A percentile compares a stretch with the other conserved stretches of the same genome.
These are phyloP conservation scores for Phlyctochytrium planicorne DNA, from an alignment of 192 early-diverging fungal genomes.

Conservation along the genomic window DNA sequence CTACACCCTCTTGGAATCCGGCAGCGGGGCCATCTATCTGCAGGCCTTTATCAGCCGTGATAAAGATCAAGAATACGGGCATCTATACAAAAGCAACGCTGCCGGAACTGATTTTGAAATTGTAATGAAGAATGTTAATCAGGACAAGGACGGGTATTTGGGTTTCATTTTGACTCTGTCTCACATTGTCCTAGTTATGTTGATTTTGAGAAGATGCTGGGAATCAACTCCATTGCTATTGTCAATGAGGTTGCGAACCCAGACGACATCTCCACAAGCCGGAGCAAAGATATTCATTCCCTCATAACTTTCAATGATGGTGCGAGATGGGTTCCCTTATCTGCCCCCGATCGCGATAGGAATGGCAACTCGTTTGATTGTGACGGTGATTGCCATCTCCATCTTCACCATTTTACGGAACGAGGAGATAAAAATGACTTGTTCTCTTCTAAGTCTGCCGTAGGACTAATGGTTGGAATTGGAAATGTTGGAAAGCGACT, in stretches of 20 bases:
- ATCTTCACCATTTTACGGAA: slow-evolving; percentile 82
- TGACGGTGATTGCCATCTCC: slow-evolving; percentile 58
- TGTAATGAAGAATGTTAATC: slow-evolving; percentile 76
- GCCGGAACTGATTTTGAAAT: slow-evolving; percentile 75
- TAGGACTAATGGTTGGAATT: slow-evolving; percentile 85
- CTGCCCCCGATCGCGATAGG: slow-evolving; percentile 24
- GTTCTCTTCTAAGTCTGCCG: slow-evolving; percentile 69
- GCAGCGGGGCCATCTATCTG: slow-evolving; percentile 75
- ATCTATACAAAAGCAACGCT: slow-evolving; percentile 80
- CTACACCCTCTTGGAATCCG: slow-evolving; percentile 81
- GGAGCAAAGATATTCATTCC: slow-evolving; percentile 67
- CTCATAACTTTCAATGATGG: slow-evolving; percentile 90
- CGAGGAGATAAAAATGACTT: slow-evolving; percentile 62
- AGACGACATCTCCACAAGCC: slow-evolving; percentile 54
- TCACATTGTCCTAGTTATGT: slow-evolving; percentile 47
- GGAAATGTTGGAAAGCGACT: slow-evolving; percentile 80
- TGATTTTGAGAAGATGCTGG: slow-evolving; percentile 90
- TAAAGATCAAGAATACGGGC: slow-evolving; percentile 65
- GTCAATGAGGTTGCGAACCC: slow-evolving; percentile 82
- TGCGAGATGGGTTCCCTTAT: slow-evolving; percentile 22
- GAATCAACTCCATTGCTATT: slow-evolving; percentile 80
- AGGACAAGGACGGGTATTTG: slow-evolving; percentile 56
- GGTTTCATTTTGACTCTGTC: not conserved
- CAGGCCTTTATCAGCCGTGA: slow-evolving; percentile 59
- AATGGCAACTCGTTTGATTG: slow-evolving; percentile 27